Conservation (phyloP, 1,284 basidiomycete genomes). For the Microbotryomycetes sp. region DNA sequence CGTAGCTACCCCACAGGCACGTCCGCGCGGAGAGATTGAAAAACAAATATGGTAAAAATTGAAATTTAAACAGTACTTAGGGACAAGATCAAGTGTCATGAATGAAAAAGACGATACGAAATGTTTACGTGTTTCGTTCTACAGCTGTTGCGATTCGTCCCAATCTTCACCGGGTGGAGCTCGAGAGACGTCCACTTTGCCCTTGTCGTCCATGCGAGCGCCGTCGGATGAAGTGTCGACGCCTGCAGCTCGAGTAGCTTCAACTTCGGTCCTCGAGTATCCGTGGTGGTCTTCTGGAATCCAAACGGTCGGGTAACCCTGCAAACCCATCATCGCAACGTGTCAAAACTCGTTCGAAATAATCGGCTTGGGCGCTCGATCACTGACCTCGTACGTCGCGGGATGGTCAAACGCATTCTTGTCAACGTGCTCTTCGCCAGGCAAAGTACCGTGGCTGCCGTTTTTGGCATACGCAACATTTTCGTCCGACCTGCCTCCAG, state of each 20-base stretch:
- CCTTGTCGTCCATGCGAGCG: slow-evolving; percentile 29
- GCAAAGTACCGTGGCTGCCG: background rate
- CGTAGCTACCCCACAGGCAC: too few species aligned
- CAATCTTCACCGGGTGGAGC: slow-evolving; percentile 28
- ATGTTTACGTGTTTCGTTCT: too few species aligned
- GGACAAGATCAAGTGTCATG: too few species aligned
- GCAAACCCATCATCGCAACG: slow-evolving; percentile 3
- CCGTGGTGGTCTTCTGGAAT: slow-evolving; percentile 65
- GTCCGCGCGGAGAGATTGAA: too few species aligned
- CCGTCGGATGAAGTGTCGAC: slow-evolving; percentile 26
- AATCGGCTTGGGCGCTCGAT: too few species aligned
- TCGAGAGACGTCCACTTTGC: slow-evolving; percentile 21
- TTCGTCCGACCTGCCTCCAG: background rate
- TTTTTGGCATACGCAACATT: background rate
- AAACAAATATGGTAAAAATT: too few species aligned
- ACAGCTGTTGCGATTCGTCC: slow-evolving; percentile 13
- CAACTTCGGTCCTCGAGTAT: slow-evolving; percentile 56
- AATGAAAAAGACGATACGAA: too few species aligned
- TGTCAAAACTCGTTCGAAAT: too few species aligned
- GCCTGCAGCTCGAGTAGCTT: slow-evolving; percentile 41
- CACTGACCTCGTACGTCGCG: slow-evolving; percentile 24
- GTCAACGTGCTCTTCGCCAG: slow-evolving; percentile 25
- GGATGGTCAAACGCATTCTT: slow-evolving; percentile 34
- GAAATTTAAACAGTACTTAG: too few species aligned
- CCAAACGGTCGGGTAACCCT: slow-evolving; percentile 61